Conservation (phyloP, 495 filamentous ascomycete species). For the Chlorociboria aeruginascens region DNA sequence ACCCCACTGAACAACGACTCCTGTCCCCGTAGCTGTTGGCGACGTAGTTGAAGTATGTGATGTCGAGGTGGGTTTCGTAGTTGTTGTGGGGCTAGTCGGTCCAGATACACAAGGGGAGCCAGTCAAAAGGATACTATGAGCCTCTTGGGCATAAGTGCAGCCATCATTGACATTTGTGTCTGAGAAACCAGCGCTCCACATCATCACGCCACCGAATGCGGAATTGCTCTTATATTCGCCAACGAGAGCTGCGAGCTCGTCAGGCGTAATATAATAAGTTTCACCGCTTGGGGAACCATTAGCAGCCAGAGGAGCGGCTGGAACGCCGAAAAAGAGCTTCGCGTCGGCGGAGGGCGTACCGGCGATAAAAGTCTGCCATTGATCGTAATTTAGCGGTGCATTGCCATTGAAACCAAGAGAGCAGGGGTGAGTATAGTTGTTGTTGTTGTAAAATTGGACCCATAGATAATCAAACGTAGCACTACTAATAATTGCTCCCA, state of each 20-base stretch:
- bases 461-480: constrained; percentile 49
- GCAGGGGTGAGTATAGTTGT: background rate
- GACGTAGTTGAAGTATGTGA: background rate
- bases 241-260: constrained; percentile 25
- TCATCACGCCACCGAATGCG: constrained; percentile 41
- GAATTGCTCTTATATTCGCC: constrained; percentile 20
- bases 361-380: constrained; percentile 33
- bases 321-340: constrained; percentile 38
- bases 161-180: constrained; percentile 30
- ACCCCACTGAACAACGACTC: background rate
- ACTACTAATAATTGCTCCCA: constrained; percentile 37
- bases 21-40: background rate
- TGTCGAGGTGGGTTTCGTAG: background rate
- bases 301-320: constrained; percentile 27
- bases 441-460: constrained; percentile 44
- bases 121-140: constrained; percentile 20
- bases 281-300: constrained; percentile 28
- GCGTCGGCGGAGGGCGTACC: constrained; percentile 27
- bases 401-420: background rate
- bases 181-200: constrained; percentile 40
- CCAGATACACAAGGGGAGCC: constrained; percentile 14
- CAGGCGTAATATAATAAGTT: constrained; percentile 32
- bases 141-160: constrained; percentile 31
- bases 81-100: background rate
- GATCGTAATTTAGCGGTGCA: constrained; percentile 26